Percentiles rank a stretch among this genome's conserved stretches.
Conservation (phyloP, 2,329 filamentous ascomycete species). For the Colletotrichum sublineola region DNA sequence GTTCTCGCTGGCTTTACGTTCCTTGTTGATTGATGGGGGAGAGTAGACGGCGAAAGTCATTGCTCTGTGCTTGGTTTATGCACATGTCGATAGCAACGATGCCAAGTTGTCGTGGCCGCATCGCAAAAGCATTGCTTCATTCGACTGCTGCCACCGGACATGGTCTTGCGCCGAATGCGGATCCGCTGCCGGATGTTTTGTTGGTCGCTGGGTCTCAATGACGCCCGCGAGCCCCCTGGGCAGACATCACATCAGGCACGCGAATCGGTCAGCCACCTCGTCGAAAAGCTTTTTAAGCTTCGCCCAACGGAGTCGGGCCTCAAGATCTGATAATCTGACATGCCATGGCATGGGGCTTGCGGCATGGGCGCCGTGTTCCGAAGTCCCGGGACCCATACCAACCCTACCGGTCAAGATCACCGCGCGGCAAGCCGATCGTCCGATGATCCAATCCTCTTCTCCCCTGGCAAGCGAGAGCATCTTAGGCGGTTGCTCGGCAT, state of each 20-base stretch:
- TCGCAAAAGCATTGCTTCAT: background rate
- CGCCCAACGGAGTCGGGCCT: constrained; percentile 29
- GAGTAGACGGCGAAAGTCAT: no score
- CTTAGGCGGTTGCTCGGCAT: constrained; percentile 5
- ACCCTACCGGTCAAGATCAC: constrained; percentile 30
- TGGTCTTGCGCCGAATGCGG: constrained; percentile 4
- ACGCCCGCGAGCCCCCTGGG: background rate
- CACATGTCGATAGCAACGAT: background rate
- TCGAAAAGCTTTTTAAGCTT: constrained; percentile 19
- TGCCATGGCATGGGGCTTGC: constrained; percentile 6
- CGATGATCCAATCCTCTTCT: constrained; percentile 28
- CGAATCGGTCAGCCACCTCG: constrained; percentile 5
- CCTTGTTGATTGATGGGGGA: background rate
- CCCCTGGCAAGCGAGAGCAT: constrained; percentile 8
- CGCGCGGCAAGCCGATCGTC: constrained; percentile 36
- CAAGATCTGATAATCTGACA: constrained; percentile 40
- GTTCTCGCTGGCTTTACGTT: no score
- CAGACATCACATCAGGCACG: constrained; percentile 28
- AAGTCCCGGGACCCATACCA: constrained; percentile 18
- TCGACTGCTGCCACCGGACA: background rate
- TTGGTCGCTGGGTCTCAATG: background rate
- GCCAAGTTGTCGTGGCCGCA: background rate
- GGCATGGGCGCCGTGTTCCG: constrained; percentile 17
- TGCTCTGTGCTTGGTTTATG: background rate
- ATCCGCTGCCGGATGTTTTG: background rate